A percentile compares a stretch with the other conserved stretches of the same genome.
phyloP scores from a whole-genome alignment of 2,329 filamentous ascomycete species.

The Colletotrichum chlorophyti region DNA sequence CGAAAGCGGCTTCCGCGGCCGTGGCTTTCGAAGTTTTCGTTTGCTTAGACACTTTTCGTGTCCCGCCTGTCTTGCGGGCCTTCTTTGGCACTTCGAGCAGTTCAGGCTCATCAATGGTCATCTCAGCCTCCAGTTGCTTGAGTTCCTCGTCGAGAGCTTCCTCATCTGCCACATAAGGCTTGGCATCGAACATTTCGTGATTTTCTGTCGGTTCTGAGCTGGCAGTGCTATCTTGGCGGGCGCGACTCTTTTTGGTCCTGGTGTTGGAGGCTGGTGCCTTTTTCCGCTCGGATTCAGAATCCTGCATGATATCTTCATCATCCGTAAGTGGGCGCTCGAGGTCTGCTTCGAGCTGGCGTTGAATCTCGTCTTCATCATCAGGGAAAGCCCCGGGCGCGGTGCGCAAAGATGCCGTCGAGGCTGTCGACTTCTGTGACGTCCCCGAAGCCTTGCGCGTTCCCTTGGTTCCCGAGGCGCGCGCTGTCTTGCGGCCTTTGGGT shows the following conservation, averaged over 20 bases:
- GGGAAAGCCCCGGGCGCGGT: conserved; percentile 51
- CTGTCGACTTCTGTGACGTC: conserved; percentile 53
- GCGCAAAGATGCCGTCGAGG: conserved; percentile 45
- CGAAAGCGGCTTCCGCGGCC: conserved; percentile 31
- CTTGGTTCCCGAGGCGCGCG: conserved; percentile 50
- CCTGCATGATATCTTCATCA: conserved; percentile 55
- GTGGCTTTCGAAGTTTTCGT: conserved; percentile 53
- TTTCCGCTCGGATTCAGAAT: conserved; percentile 53
- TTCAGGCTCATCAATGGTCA: conserved; percentile 43
- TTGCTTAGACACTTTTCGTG: conserved; percentile 60
- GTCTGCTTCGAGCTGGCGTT: conserved; percentile 70
- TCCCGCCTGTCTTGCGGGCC: conserved; percentile 55
- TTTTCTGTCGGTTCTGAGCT: conserved; percentile 41
- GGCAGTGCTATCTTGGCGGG: conserved; percentile 35
- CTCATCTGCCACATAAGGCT: conserved; percentile 52
- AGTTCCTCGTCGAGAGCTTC: conserved; percentile 59
- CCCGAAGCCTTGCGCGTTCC: conserved; percentile 34
- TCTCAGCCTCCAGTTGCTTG: conserved; percentile 55
- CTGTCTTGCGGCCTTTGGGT: conserved; percentile 50
- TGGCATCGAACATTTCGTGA: conserved; percentile 61
- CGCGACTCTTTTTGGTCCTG: conserved; percentile 36
- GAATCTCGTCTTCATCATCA: conserved; percentile 67
- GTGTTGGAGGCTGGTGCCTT: conserved; percentile 40
- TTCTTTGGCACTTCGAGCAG: conserved; percentile 59
- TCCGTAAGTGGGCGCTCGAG: conserved; percentile 64